These are phyloP conservation scores for Microcera coccophila DNA, from an alignment of 2,329 filamentous ascomycete species.

Conservation along the genomic window DNA sequence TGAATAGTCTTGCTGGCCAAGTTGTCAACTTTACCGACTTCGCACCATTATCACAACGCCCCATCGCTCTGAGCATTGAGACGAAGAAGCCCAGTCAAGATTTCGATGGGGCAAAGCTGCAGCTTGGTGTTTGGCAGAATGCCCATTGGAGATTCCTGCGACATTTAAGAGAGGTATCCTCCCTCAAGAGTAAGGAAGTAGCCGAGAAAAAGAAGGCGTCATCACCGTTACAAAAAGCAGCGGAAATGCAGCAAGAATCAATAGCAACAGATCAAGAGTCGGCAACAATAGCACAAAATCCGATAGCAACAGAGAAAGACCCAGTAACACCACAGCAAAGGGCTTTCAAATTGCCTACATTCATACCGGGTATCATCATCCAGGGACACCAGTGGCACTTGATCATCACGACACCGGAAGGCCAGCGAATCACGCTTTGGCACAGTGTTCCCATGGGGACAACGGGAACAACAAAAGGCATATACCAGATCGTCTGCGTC, in stretches of 20 bases:
- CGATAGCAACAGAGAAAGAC: too few species aligned
- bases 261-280: too few species aligned
- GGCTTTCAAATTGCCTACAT: neutral
- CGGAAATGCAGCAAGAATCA: neutral
- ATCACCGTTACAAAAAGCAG: neutral
- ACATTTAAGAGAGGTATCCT: slow-evolving; percentile 1
- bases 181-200: too few species aligned
- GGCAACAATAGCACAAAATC: too few species aligned
- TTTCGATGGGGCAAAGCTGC: slow-evolving; percentile 4
- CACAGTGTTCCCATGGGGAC: slow-evolving; percentile 6
- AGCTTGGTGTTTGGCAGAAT: slow-evolving; percentile 7
- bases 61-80: slow-evolving; percentile 7
- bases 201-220: neutral
- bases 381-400: slow-evolving; percentile 13
- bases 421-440: slow-evolving; percentile 8
- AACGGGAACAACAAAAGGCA: slow-evolving; percentile 10
- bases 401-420: slow-evolving; percentile 8
- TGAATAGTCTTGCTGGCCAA: neutral
- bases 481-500: slow-evolving; percentile 15
- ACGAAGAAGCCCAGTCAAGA: slow-evolving; percentile 6
- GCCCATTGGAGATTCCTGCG: slow-evolving; percentile 5
- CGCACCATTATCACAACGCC: neutral
- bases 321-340: too few species aligned
- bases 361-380: slow-evolving; percentile 7
- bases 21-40: slow-evolving; percentile 5